These are phyloP conservation scores for Aspergillus heteromorphus DNA, from an alignment of 495 filamentous ascomycete species.

Conservation along the genomic window DNA sequence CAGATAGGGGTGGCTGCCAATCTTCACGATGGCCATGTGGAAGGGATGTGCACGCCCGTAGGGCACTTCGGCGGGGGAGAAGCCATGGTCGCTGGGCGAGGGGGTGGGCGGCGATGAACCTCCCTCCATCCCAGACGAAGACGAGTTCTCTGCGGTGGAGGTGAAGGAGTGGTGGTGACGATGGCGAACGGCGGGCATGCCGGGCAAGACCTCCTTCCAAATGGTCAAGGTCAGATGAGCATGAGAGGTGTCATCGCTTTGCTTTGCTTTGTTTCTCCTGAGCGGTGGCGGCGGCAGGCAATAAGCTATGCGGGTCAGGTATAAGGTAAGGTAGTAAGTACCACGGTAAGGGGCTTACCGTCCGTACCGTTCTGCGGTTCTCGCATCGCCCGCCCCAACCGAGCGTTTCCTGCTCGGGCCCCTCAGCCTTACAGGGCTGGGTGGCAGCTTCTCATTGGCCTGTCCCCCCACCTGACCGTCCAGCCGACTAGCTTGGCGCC, in stretches of 20 bases:
- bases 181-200: background rate
- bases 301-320: no score
- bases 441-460: slow-evolving; percentile 2
- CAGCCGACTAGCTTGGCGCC: background rate
- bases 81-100: background rate
- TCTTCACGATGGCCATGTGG: background rate
- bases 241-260: background rate
- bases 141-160: background rate
- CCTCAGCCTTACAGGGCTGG: slow-evolving; percentile 9
- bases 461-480: background rate
- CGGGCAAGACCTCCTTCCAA: background rate
- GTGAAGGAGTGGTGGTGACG: background rate
- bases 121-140: background rate
- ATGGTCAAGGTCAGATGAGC: background rate
- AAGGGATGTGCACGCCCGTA: background rate
- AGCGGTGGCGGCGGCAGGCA: background rate
- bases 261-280: background rate
- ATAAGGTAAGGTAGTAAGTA: background rate
- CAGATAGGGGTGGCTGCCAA: slow-evolving; percentile 1
- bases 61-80: background rate
- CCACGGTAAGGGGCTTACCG: background rate
- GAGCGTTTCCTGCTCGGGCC: background rate
- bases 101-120: background rate
- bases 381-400: background rate
- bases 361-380: background rate